These are phyloP conservation scores for Clonostachys rhizophaga DNA, from an alignment of 2,329 filamentous ascomycete genomes.

Conservation along the genomic window DNA sequence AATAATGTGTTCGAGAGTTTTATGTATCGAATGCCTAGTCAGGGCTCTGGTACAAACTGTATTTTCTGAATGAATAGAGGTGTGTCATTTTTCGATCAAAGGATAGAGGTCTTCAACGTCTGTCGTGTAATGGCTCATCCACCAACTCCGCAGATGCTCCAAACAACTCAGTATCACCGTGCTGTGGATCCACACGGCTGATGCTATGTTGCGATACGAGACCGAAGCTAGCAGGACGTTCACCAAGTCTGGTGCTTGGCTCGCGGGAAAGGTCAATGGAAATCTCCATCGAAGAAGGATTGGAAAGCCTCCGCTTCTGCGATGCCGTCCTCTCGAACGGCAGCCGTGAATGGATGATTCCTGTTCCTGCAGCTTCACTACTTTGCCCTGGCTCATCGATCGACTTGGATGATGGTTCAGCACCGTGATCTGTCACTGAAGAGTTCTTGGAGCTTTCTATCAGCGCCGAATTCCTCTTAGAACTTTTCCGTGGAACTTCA, in stretches of 20 bases:
- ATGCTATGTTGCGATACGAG: conserved; percentile 54
- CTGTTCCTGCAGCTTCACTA: not conserved
- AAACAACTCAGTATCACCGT: not conserved
- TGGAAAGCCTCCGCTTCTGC: conserved; percentile 40
- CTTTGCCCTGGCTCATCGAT: not conserved
- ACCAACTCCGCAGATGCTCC: not conserved
- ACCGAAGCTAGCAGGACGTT: conserved; percentile 49
- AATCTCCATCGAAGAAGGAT: conserved; percentile 42
- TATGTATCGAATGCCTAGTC: too few relatives aligned
- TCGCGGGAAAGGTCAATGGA: conserved; percentile 19
- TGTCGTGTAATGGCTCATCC: not conserved
- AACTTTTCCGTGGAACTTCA: conserved; percentile 68
- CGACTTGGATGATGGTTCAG: too few relatives aligned
- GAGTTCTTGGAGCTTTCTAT: conserved; percentile 17
- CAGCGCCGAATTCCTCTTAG: conserved; percentile 51
- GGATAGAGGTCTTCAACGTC: too few relatives aligned
- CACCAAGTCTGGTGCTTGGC: conserved; percentile 24
- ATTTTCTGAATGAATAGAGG: too few relatives aligned
- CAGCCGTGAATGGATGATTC: conserved; percentile 19
- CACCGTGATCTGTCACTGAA: not conserved
- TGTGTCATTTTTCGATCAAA: too few relatives aligned
- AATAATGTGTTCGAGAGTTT: too few relatives aligned
- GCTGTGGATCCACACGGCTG: conserved; percentile 45
- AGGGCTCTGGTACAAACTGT: too few relatives aligned
- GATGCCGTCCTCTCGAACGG: conserved; percentile 56